Evolutionary conservation across 2,329 filamentous ascomycete species (phyloP).

Genomic region (Chrysoporthe deuterocubensis): DNA sequence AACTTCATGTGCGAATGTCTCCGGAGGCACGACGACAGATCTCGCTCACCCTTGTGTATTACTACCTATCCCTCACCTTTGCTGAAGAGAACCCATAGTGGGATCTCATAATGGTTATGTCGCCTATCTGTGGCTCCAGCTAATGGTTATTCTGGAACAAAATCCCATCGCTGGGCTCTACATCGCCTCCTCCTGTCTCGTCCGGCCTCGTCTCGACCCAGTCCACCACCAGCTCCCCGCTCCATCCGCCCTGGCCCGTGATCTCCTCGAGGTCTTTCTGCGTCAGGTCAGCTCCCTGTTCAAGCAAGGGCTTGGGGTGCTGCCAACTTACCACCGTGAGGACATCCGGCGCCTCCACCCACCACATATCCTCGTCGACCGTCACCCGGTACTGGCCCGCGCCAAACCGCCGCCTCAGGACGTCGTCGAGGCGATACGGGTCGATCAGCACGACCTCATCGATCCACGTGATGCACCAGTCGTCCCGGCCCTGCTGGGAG

Average conservation of each 20-base stretch:
- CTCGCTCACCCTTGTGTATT: too few species aligned
- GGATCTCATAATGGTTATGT: too few species aligned
- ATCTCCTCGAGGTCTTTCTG: not conserved
- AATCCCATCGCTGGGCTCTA: not conserved
- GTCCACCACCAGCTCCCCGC: not conserved
- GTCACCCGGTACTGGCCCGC: not conserved
- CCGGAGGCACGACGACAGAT: too few species aligned
- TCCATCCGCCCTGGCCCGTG: not conserved
- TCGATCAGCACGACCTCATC: not conserved
- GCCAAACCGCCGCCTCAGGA: conserved; percentile 5
- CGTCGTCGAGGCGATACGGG: conserved; percentile 1
- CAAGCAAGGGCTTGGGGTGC: too few species aligned
- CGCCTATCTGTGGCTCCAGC: too few species aligned
- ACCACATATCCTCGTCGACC: not conserved
- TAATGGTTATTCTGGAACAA: not conserved
- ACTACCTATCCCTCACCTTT: too few species aligned
- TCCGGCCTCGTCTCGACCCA: not conserved
- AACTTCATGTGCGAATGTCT: not conserved
- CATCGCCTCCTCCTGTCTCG: too few species aligned
- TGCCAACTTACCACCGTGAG: not conserved
- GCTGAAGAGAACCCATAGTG: too few species aligned
- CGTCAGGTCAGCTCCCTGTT: not conserved
- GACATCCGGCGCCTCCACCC: not conserved
- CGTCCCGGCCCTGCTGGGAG: not conserved
- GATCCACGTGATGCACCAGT: not conserved